Conservation (phyloP, 2,329 filamentous ascomycete genomes). For the Domatiomyces globalis region DNA sequence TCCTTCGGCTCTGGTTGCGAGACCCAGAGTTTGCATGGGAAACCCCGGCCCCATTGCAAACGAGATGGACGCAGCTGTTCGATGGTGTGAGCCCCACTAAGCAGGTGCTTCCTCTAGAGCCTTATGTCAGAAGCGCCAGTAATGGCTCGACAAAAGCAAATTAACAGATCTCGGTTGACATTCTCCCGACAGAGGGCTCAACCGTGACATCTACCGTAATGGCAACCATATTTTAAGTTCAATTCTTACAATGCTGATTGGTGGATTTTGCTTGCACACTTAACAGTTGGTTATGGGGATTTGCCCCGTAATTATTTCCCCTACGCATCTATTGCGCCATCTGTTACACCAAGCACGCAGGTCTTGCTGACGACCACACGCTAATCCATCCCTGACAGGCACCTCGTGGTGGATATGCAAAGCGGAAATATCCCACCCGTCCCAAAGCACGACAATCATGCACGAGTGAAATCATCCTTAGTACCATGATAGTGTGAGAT, state of each 20-base stretch:
- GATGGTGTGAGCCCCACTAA: slow-evolving; percentile 26
- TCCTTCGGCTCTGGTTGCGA: slow-evolving; percentile 35
- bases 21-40: slow-evolving; percentile 35
- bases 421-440: not conserved
- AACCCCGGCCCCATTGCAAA: slow-evolving; percentile 26
- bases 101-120: slow-evolving; percentile 32
- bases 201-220: no score
- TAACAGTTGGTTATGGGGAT: not conserved
- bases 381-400: not conserved
- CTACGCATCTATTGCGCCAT: not conserved
- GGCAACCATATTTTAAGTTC: not conserved
- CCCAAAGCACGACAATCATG: not conserved
- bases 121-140: slow-evolving; percentile 19
- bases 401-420: not conserved
- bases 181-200: no score
- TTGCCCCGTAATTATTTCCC: not conserved
- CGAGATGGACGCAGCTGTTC: slow-evolving; percentile 31
- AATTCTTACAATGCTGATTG: not conserved
- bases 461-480: not conserved
- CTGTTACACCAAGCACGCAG: not conserved
- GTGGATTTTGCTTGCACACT: not conserved
- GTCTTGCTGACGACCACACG: not conserved
- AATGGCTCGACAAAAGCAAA: slow-evolving; percentile 1
- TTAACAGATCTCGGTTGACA: not conserved
- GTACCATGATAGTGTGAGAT: not conserved